Conservation (phyloP, 108 stramenopile species). For the Thalassiosira profunda region DNA sequence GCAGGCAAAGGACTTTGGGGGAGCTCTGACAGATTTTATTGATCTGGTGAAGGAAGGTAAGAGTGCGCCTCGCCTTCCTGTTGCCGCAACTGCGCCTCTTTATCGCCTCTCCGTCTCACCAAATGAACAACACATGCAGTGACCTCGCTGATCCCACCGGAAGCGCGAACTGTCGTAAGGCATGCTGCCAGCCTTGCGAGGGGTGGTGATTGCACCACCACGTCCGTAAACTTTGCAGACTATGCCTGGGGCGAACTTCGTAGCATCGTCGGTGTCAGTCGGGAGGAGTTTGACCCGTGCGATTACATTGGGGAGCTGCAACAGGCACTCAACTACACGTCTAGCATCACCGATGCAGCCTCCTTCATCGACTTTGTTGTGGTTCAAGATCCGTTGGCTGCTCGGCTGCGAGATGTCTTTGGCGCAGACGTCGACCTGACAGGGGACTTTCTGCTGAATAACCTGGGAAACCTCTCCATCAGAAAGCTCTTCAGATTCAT, state of each 20-base stretch:
- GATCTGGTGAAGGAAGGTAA: slow-evolving; percentile 19
- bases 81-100: no score
- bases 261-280: not conserved
- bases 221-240: slow-evolving; percentile 8
- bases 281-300: slow-evolving; percentile 13
- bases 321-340: slow-evolving; percentile 10
- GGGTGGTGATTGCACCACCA: slow-evolving; percentile 1
- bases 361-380: slow-evolving; percentile 10
- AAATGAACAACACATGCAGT: slow-evolving; percentile 1
- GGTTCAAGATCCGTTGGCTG: not conserved
- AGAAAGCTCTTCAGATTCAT: slow-evolving; percentile 11
- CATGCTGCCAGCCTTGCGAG: slow-evolving; percentile 3
- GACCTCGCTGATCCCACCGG: slow-evolving; percentile 7
- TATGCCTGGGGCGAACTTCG: slow-evolving; percentile 10
- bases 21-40: not conserved
- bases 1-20: slow-evolving; percentile 1
- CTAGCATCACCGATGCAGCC: not conserved
- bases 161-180: slow-evolving; percentile 2
- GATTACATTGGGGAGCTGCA: slow-evolving; percentile 29
- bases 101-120: no score
- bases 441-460: slow-evolving; percentile 29
- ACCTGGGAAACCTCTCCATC: slow-evolving; percentile 5
- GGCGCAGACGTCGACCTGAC: slow-evolving; percentile 1
- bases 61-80: no score
- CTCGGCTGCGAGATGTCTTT: not conserved